A percentile compares a stretch with the other conserved stretches of the same genome.
phyloP scores from a whole-genome alignment of 2,329 filamentous ascomycete species.

The Hypoxylon sp. region DNA sequence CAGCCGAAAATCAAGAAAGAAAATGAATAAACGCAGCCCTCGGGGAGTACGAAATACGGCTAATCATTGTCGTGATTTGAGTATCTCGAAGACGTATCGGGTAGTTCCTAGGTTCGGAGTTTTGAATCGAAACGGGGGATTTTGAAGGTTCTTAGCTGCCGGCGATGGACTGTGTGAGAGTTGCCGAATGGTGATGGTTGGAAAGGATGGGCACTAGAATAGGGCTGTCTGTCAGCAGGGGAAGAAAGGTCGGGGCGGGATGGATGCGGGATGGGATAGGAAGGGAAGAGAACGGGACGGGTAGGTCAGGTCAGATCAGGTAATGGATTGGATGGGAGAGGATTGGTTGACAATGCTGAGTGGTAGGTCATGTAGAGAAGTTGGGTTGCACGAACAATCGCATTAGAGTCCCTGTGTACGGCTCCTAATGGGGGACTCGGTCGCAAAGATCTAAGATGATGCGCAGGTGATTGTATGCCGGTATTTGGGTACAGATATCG shows the following conservation, averaged over 20 bases:
- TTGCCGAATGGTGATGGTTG: slow-evolving; percentile 43
- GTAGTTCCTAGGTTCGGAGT: slow-evolving; percentile 42
- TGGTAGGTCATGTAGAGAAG: slow-evolving; percentile 25
- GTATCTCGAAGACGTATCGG: slow-evolving; percentile 56
- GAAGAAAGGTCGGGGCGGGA: slow-evolving; percentile 39
- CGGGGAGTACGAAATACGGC: slow-evolving; percentile 64
- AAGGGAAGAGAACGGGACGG: slow-evolving; percentile 32
- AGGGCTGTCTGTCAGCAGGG: slow-evolving; percentile 49
- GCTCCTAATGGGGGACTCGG: slow-evolving; percentile 33
- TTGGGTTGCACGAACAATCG: slow-evolving; percentile 44
- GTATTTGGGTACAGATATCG: slow-evolving; percentile 34
- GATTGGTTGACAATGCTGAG: slow-evolving; percentile 32
- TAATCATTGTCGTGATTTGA: slow-evolving; percentile 68
- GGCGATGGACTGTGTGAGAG: slow-evolving; percentile 31
- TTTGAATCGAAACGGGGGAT: slow-evolving; percentile 36
- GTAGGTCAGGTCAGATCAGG: slow-evolving; percentile 19
- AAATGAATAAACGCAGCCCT: slow-evolving; percentile 69
- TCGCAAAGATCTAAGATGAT: slow-evolving; percentile 43
- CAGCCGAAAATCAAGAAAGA: slow-evolving; percentile 65
- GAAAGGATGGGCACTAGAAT: slow-evolving; percentile 43
- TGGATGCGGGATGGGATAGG: slow-evolving; percentile 37
- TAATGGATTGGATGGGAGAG: slow-evolving; percentile 26
- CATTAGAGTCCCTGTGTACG: slow-evolving; percentile 23
- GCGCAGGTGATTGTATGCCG: slow-evolving; percentile 29
- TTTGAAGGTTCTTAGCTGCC: slow-evolving; percentile 28